phyloP scores from a whole-genome alignment of 441 rosid genomes.

The Pelargonium fulgidum region DNA sequence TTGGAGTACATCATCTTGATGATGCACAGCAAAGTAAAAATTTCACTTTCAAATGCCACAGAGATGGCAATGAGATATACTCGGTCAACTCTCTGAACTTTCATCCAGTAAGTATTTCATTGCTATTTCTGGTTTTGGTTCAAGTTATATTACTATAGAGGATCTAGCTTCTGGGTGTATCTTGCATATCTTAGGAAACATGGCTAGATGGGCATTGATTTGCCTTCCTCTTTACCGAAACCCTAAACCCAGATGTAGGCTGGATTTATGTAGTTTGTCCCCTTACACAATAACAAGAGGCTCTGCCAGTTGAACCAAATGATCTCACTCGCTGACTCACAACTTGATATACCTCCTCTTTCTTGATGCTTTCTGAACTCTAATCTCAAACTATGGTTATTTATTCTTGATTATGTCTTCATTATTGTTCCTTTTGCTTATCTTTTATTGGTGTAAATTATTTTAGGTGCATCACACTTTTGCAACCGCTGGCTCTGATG shows the following conservation, averaged over 20 bases:
- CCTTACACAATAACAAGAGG: neutral
- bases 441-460: neutral
- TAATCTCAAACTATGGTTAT: neutral
- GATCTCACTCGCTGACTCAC: neutral
- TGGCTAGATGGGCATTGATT: neutral
- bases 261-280: neutral
- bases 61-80: slow-evolving; percentile 72
- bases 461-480: slow-evolving; percentile 81
- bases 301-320: neutral
- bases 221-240: neutral
- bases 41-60: slow-evolving; percentile 94
- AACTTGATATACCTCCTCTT: neutral
- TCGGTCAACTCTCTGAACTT: slow-evolving; percentile 88
- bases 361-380: slow-evolving; percentile 3
- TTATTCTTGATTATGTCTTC: neutral
- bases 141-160: neutral
- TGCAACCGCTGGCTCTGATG: slow-evolving; percentile 98
- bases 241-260: neutral
- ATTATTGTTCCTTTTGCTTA: neutral
- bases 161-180: neutral
- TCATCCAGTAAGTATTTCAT: slow-evolving; percentile 66
- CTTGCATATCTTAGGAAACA: neutral
- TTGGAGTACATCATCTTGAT: slow-evolving; percentile 95
- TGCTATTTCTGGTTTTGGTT: slow-evolving; percentile 2
- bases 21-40: slow-evolving; percentile 68